phyloP scores from a whole-genome alignment of 805 yeast genomes.

The Soucietia sequanensis region DNA sequence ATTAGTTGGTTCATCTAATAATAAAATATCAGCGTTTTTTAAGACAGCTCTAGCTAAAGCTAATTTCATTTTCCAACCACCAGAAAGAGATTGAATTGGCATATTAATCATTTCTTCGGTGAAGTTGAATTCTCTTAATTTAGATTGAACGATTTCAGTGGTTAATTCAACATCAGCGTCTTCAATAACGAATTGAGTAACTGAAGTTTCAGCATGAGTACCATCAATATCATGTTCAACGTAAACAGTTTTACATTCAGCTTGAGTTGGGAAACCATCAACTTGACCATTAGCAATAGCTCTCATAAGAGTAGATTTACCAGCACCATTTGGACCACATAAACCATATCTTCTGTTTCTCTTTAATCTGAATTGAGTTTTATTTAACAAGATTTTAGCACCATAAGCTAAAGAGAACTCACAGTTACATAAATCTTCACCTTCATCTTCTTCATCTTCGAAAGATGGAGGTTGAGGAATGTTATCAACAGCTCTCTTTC shows the following conservation, averaged over 20 bases:
- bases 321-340: conserved; percentile 63
- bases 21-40: conserved; percentile 95
- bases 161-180: conserved; percentile 74
- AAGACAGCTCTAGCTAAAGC: conserved; percentile 99
- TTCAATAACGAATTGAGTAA: conserved; percentile 85
- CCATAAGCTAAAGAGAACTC: conserved; percentile 99
- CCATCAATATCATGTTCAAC: conserved; percentile 99
- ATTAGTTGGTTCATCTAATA: conserved; percentile 99
- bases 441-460: conserved; percentile 97
- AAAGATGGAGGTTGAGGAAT: conserved; percentile 94
- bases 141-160: conserved; percentile 65
- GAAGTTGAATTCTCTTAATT: conserved; percentile 90
- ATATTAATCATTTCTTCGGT: conserved; percentile 86
- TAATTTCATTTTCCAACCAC: conserved; percentile 99
- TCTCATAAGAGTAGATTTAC: conserved; percentile 75
- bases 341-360: conserved; percentile 99
- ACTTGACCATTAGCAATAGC: conserved; percentile 98
- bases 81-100: conserved; percentile 97
- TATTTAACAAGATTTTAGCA: conserved; percentile 99
- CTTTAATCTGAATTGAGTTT: conserved; percentile 98
- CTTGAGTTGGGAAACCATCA: conserved; percentile 99
- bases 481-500: conserved; percentile 96
- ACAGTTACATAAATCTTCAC: conserved; percentile 99
- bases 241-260: conserved; percentile 98
- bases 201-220: conserved; percentile 94